A percentile compares a stretch with the other conserved stretches of the same genome.
Conservation (phyloP, 805 yeast species). For the Starmerella sirachaensis region DNA sequence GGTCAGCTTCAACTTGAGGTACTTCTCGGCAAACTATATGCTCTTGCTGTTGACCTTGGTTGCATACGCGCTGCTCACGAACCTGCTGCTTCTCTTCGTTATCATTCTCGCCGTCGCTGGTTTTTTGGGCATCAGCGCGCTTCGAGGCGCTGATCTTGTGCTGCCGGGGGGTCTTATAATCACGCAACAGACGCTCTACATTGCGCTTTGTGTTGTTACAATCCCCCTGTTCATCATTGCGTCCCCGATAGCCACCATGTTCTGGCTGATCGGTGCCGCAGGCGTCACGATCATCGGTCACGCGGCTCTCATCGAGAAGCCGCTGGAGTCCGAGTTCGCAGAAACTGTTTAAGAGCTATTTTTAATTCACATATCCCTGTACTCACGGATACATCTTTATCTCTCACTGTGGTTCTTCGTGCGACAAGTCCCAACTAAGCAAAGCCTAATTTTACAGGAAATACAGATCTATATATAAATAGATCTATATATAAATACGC, state of each 20-base stretch:
- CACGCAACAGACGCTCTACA: slow-evolving; percentile 63
- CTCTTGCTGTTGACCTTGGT: slow-evolving; percentile 59
- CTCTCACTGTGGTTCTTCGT: too few relatives aligned
- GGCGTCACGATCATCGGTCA: slow-evolving; percentile 69
- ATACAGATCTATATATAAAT: too few relatives aligned
- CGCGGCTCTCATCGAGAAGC: slow-evolving; percentile 87
- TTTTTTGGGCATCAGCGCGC: slow-evolving; percentile 59
- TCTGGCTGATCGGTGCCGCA: slow-evolving; percentile 87
- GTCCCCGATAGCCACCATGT: slow-evolving; percentile 73
- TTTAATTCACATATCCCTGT: background rate
- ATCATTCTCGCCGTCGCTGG: slow-evolving; percentile 63
- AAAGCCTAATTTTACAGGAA: too few relatives aligned
- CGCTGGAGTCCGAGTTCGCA: slow-evolving; percentile 86
- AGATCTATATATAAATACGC: too few relatives aligned
- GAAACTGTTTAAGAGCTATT: slow-evolving; percentile 34
- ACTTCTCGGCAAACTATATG: slow-evolving; percentile 78
- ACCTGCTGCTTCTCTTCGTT: slow-evolving; percentile 73
- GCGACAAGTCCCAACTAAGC: too few relatives aligned
- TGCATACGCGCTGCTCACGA: slow-evolving; percentile 78
- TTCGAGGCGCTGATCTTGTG: slow-evolving; percentile 73
- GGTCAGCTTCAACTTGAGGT: slow-evolving; percentile 71
- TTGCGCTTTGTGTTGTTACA: slow-evolving; percentile 62
- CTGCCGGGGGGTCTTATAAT: slow-evolving; percentile 55
- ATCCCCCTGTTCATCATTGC: slow-evolving; percentile 78
- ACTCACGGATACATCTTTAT: too few relatives aligned